Evolutionary conservation across 2,329 filamentous ascomycete genomes (phyloP).

Genomic region (Pseudonectria foliicola): DNA sequence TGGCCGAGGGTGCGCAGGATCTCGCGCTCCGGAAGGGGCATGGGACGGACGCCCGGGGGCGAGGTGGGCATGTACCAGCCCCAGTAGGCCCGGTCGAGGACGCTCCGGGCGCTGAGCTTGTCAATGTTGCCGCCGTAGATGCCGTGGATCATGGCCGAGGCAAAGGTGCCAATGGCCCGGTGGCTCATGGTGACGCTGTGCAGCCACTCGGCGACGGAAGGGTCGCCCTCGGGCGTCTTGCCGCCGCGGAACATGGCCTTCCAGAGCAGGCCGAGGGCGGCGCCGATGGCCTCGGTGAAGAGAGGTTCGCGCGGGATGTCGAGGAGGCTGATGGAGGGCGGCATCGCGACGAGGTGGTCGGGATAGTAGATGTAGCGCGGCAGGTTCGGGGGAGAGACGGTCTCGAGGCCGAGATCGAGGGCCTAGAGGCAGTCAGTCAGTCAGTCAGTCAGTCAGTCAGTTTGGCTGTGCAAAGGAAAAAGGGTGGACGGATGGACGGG

Average conservation of each 20-base stretch:
- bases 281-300: slow-evolving; percentile 24
- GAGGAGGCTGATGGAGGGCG: slow-evolving; percentile 21
- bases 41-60: slow-evolving; percentile 35
- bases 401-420: slow-evolving; percentile 29
- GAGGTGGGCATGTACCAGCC: slow-evolving; percentile 21
- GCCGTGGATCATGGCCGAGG: slow-evolving; percentile 74
- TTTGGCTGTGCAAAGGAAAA: slow-evolving; percentile 7
- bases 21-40: slow-evolving; percentile 23
- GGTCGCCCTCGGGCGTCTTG: slow-evolving; percentile 21
- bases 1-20: slow-evolving; percentile 22
- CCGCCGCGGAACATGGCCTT: slow-evolving; percentile 13
- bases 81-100: slow-evolving; percentile 31
- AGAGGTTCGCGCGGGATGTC: slow-evolving; percentile 25
- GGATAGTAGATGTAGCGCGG: slow-evolving; percentile 80
- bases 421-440: slow-evolving; percentile 21
- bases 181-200: slow-evolving; percentile 22
- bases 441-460: slow-evolving; percentile 17
- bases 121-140: slow-evolving; percentile 89
- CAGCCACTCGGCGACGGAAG: slow-evolving; percentile 32
- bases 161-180: slow-evolving; percentile 59
- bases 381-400: slow-evolving; percentile 42
- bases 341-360: slow-evolving; percentile 50
- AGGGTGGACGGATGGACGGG: slow-evolving; percentile 1
- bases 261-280: slow-evolving; percentile 19
- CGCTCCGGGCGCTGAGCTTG: slow-evolving; percentile 64